Percentiles rank a stretch among this genome's conserved stretches.
phyloP scores from a whole-genome alignment of 345 rosid genomes.

The Syzygium aromaticum region DNA sequence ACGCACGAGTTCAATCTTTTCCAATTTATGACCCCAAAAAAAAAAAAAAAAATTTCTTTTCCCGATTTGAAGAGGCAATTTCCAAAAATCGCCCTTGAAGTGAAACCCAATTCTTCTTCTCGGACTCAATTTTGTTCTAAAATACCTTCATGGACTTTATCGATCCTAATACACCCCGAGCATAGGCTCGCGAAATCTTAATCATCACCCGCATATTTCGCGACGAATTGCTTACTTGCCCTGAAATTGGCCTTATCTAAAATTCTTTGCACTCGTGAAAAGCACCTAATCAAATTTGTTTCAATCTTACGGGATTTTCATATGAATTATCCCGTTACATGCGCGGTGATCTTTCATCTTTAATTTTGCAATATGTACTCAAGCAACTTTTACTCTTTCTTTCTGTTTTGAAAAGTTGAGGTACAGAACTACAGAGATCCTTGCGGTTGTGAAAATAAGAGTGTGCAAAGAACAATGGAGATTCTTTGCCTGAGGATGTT shows the following conservation, averaged over 20 bases:
- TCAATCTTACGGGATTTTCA: fast-evolving
- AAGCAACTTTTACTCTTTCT: fast-evolving
- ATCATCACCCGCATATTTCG: background rate
- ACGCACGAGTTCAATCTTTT: background rate
- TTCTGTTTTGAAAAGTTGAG: background rate
- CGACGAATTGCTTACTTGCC: background rate
- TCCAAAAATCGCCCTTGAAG: background rate
- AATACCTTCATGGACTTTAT: too few species aligned
- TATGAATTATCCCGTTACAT: fast-evolving
- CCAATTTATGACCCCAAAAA: too few species aligned
- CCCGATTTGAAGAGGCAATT: background rate
- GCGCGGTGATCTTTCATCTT: fast-evolving
- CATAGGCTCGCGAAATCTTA: background rate
- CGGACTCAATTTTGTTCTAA: too few species aligned
- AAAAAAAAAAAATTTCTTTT: too few species aligned
- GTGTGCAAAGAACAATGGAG: too few species aligned
- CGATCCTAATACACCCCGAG: background rate
- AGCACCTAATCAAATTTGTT: background rate
- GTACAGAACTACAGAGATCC: too few species aligned
- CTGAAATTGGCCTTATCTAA: background rate
- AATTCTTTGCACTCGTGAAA: background rate
- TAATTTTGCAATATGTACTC: fast-evolving
- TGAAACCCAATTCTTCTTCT: background rate
- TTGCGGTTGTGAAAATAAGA: too few species aligned
- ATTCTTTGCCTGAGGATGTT: too few species aligned